Conservation (phyloP, 208 protist species). For the Trypanosoma lewisi region DNA sequence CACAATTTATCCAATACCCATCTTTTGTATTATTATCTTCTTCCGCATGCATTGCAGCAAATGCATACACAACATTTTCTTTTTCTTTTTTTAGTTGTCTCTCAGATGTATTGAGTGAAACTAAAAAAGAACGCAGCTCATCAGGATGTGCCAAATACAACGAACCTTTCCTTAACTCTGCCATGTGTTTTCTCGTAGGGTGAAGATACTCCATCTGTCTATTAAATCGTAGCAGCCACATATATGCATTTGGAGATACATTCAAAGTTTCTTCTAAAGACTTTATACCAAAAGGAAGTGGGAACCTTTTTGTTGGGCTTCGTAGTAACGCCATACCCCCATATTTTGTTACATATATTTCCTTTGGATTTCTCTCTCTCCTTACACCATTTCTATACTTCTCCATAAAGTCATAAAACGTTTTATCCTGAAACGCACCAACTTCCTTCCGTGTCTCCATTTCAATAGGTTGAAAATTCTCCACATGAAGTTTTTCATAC, state of each 20-base stretch:
- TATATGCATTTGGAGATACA: conserved; percentile 19
- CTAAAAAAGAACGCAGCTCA: conserved; percentile 5
- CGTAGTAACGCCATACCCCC: conserved; percentile 7
- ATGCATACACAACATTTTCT: not conserved
- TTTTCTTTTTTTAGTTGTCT: not conserved
- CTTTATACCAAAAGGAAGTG: conserved; percentile 16
- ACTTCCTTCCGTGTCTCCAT: conserved; percentile 5
- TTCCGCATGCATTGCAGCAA: not conserved
- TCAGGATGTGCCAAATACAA: conserved; percentile 1
- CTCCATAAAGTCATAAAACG: not conserved
- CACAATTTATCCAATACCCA: not conserved
- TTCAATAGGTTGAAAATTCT: conserved; percentile 19
- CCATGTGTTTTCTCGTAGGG: conserved; percentile 17
- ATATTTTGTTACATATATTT: conserved; percentile 13
- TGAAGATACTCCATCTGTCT: conserved; percentile 21
- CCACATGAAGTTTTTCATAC: conserved; percentile 28
- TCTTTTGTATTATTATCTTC: not conserved
- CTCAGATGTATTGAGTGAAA: not conserved
- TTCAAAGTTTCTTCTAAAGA: not conserved
- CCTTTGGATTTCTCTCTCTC: not conserved
- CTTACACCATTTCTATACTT: not conserved
- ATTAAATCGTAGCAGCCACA: conserved; percentile 30
- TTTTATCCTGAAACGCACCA: conserved; percentile 3
- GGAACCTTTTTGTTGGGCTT: not conserved
- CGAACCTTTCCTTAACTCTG: conserved; percentile 8